Evolutionary conservation across 2,329 filamentous ascomycete genomes (phyloP).

Genomic region (Penicillium nordicum): DNA sequence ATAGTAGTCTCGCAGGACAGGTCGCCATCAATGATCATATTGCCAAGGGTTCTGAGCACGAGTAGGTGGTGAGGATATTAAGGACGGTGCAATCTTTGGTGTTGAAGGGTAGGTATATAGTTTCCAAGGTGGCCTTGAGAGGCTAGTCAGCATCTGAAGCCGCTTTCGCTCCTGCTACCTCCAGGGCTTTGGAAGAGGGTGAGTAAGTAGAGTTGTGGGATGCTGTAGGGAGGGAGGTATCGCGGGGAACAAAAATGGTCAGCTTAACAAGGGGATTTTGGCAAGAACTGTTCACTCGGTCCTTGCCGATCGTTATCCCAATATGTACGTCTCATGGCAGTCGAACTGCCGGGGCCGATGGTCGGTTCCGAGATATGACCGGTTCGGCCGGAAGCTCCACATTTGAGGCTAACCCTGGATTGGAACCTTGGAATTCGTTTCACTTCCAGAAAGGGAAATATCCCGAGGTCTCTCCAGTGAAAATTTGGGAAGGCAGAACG

Average conservation of each 20-base stretch:
- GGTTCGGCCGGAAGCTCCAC: not conserved
- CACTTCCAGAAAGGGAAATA: no score
- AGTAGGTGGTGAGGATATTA: conserved; percentile 15
- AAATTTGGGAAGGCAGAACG: no score
- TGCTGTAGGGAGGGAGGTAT: not conserved
- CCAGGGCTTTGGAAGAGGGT: not conserved
- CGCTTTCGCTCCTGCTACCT: not conserved
- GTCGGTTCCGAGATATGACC: not conserved
- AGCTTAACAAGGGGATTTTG: not conserved
- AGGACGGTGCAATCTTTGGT: conserved; percentile 13
- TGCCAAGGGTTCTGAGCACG: conserved; percentile 19
- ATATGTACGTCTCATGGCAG: not conserved
- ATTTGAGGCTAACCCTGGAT: no score
- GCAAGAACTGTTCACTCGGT: not conserved
- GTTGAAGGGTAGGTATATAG: conserved; percentile 12
- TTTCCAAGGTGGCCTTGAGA: not conserved
- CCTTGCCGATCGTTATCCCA: not conserved
- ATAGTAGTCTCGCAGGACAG: conserved; percentile 19
- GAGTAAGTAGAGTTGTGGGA: not conserved
- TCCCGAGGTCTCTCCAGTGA: no score
- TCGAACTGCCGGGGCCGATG: not conserved
- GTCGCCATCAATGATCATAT: conserved; percentile 22
- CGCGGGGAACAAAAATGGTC: not conserved
- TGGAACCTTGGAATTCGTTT: no score
- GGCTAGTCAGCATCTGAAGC: not conserved